Percentiles rank a stretch among this genome's conserved stretches.
Conservation (phyloP, 1,139 yeast species). For the Candida anutae region DNA sequence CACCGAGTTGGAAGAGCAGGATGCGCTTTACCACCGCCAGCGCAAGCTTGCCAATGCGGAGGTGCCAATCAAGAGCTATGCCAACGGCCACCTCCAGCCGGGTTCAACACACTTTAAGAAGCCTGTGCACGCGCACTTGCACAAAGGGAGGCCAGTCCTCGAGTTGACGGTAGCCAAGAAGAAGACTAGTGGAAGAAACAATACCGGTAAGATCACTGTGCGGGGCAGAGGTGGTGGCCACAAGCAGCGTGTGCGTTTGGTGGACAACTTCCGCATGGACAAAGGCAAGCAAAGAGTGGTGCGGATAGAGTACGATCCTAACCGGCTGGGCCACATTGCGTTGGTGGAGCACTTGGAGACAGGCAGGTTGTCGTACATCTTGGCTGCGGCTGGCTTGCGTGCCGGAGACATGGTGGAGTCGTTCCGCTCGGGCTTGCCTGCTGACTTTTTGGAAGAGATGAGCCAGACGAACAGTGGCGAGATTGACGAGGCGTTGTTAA, state of each 20-base stretch:
- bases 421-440: constrained; percentile 83
- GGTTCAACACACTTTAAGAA: constrained; percentile 84
- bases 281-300: constrained; percentile 74
- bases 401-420: constrained; percentile 89
- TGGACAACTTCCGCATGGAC: constrained; percentile 64
- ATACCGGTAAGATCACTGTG: constrained; percentile 80
- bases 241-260: constrained; percentile 74
- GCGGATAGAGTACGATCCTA: constrained; percentile 94
- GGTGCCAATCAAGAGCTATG: constrained; percentile 65
- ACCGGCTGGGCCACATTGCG: constrained; percentile 91
- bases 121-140: constrained; percentile 81
- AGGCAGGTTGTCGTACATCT: constrained; percentile 63
- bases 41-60: constrained; percentile 63
- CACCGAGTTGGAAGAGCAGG: constrained; percentile 77
- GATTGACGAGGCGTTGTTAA: constrained; percentile 85
- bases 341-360: constrained; percentile 59
- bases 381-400: constrained; percentile 90
- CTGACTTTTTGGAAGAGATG: constrained; percentile 67
- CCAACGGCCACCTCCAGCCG: constrained; percentile 69
- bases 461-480: constrained; percentile 54
- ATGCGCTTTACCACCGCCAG: constrained; percentile 63
- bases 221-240: constrained; percentile 98
- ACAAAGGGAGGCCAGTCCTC: constrained; percentile 76
- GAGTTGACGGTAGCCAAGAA: constrained; percentile 70
- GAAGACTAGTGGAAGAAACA: constrained; percentile 82